Percentiles rank a stretch among this genome's conserved stretches.
These are phyloP conservation scores for Pelargonium citronellum DNA, from an alignment of 441 rosid species.

Conservation along the genomic window DNA sequence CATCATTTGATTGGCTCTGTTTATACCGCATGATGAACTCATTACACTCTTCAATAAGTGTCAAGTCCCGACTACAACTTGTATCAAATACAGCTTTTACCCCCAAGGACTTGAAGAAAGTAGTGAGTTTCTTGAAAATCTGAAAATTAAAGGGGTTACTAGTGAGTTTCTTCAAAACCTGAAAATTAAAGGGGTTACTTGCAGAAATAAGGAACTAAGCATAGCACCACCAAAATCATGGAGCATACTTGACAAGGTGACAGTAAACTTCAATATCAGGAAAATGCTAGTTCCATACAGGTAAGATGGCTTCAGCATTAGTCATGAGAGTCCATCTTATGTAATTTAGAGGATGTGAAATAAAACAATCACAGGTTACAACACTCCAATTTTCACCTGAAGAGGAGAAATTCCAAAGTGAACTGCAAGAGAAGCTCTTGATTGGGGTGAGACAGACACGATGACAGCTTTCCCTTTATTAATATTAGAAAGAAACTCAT, in stretches of 20 bases:
- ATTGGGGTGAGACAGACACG: constrained; percentile 78
- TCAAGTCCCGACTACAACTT: constrained; percentile 67
- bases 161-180: too few relatives aligned
- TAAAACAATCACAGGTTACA: background rate
- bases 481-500: constrained; percentile 67
- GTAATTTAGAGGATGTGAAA: background rate
- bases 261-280: background rate
- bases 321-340: background rate
- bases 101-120: constrained; percentile 73
- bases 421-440: constrained; percentile 79
- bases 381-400: constrained; percentile 33
- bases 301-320: constrained; percentile 5
- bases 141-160: too few relatives aligned
- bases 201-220: constrained; percentile 7
- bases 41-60: constrained; percentile 73
- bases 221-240: background rate
- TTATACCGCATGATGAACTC: constrained; percentile 71
- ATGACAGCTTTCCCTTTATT: constrained; percentile 52
- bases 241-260: background rate
- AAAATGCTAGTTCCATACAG: constrained; percentile 4
- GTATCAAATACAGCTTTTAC: constrained; percentile 83
- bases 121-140: constrained; percentile 71
- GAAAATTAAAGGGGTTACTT: constrained; percentile 19
- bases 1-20: constrained; percentile 36
- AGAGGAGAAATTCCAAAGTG: constrained; percentile 64